phyloP scores from a whole-genome alignment of 2,329 filamentous ascomycete species.

The Hypoxylon sp. region DNA sequence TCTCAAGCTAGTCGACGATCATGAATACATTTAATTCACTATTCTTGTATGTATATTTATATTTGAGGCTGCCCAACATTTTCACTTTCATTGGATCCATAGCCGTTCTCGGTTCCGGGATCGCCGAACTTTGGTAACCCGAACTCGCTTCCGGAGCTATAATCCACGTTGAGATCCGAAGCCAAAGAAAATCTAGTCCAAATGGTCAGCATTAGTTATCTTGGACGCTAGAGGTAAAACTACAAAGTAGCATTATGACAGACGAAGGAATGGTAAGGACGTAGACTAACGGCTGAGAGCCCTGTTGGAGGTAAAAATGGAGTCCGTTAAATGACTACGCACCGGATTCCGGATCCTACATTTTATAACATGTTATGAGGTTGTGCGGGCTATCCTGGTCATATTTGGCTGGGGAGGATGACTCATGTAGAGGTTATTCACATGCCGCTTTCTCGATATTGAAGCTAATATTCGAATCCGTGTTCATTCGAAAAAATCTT shows the following conservation, averaged over 20 bases:
- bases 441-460: background rate
- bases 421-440: background rate
- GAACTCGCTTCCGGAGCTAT: background rate
- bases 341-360: background rate
- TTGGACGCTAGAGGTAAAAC: background rate
- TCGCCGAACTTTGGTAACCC: background rate
- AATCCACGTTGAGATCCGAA: background rate
- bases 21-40: background rate
- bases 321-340: no score
- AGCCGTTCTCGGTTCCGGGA: constrained; percentile 6
- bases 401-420: background rate
- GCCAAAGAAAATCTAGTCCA: background rate
- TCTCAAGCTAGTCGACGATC: background rate
- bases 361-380: background rate
- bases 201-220: background rate
- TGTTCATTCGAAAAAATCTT: background rate
- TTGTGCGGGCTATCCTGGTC: background rate
- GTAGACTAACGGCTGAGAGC: background rate
- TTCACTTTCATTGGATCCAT: background rate
- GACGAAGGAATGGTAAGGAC: background rate
- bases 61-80: background rate
- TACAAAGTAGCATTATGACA: background rate
- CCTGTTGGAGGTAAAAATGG: constrained; percentile 1
- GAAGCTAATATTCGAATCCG: background rate
- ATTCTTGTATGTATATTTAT: background rate